Percentiles rank a stretch among this genome's conserved stretches.
Evolutionary conservation across 1,284 basidiomycete genomes (phyloP).

Genomic region (Melampsora americana): DNA sequence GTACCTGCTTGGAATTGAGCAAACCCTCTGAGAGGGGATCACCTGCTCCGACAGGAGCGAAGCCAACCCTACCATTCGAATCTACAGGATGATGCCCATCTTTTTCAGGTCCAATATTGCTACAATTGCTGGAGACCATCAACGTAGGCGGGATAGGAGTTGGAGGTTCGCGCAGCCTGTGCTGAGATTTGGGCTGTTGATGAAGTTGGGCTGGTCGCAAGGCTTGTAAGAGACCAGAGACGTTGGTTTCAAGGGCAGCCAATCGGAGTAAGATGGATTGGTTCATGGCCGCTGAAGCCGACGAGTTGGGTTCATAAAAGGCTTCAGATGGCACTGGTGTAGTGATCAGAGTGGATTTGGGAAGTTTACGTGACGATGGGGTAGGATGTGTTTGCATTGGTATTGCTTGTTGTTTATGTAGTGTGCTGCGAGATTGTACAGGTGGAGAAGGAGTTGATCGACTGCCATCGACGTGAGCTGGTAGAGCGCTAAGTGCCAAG

Average conservation of each 20-base stretch:
- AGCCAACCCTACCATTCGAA: slow-evolving; percentile 7
- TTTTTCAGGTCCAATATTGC: slow-evolving; percentile 28
- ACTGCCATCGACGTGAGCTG: neutral
- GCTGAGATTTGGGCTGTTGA: slow-evolving; percentile 2
- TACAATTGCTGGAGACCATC: slow-evolving; percentile 10
- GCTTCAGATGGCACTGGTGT: slow-evolving; percentile 19
- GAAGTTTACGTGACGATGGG: too few relatives aligned
- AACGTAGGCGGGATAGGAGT: slow-evolving; percentile 20
- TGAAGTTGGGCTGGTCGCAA: slow-evolving; percentile 21
- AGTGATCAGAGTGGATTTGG: slow-evolving; percentile 15
- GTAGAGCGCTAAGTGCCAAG: neutral
- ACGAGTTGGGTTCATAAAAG: neutral
- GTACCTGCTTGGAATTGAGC: slow-evolving; percentile 10
- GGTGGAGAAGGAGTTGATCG: slow-evolving; percentile 14
- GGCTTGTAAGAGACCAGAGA: slow-evolving; percentile 37
- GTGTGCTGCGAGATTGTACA: neutral
- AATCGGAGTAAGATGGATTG: slow-evolving; percentile 22
- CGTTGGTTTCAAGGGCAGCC: slow-evolving; percentile 37
- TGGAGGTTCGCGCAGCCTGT: slow-evolving; percentile 7
- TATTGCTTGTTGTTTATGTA: neutral
- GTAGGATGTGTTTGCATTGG: neutral
- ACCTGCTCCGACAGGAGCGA: slow-evolving; percentile 4
- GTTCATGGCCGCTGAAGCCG: slow-evolving; percentile 7
- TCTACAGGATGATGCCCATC: slow-evolving; percentile 15
- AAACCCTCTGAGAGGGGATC: slow-evolving; percentile 36